These are phyloP conservation scores for Aspergillus bertholletiae DNA, from an alignment of 495 filamentous ascomycete species.

Conservation along the genomic window DNA sequence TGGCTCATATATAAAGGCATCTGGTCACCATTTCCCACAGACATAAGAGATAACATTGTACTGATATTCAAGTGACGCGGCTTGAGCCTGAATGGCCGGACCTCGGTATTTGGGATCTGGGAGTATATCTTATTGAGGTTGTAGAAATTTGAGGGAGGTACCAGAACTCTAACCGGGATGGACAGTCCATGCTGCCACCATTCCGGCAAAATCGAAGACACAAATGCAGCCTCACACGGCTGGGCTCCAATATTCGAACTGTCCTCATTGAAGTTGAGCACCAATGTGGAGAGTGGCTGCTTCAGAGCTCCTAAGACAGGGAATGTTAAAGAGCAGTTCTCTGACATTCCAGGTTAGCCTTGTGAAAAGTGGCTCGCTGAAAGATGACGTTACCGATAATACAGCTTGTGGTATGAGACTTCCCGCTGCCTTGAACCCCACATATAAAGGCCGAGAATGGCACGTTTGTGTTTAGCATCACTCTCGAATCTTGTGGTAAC, in stretches of 20 bases:
- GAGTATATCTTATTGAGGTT: conserved; percentile 41
- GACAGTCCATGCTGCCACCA: conserved; percentile 9
- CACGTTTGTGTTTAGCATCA: conserved; percentile 11
- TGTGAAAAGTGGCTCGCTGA: conserved; percentile 36
- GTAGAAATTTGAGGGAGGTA: conserved; percentile 56
- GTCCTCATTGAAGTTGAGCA: conserved; percentile 66
- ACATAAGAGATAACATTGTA: conserved; percentile 68
- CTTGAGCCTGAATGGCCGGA: conserved; percentile 53
- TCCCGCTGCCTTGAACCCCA: background rate
- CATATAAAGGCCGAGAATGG: conserved; percentile 1
- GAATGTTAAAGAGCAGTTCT: conserved; percentile 49
- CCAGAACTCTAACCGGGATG: conserved; percentile 60
- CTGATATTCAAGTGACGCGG: conserved; percentile 57
- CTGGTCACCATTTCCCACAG: conserved; percentile 17
- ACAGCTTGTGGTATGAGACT: background rate
- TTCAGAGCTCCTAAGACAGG: conserved; percentile 34
- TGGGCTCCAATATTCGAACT: conserved; percentile 46
- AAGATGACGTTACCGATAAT: background rate
- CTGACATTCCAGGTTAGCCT: conserved; percentile 42
- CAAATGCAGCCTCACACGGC: conserved; percentile 63
- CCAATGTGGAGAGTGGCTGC: conserved; percentile 55
- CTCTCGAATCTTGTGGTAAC: conserved; percentile 8
- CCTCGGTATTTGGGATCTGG: conserved; percentile 24
- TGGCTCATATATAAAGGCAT: conserved; percentile 52
- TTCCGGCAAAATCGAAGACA: conserved; percentile 44